Percentiles rank a stretch among this genome's conserved stretches.
Conservation (phyloP, 1,284 basidiomycete species). For the Sporisorium exsertum region DNA sequence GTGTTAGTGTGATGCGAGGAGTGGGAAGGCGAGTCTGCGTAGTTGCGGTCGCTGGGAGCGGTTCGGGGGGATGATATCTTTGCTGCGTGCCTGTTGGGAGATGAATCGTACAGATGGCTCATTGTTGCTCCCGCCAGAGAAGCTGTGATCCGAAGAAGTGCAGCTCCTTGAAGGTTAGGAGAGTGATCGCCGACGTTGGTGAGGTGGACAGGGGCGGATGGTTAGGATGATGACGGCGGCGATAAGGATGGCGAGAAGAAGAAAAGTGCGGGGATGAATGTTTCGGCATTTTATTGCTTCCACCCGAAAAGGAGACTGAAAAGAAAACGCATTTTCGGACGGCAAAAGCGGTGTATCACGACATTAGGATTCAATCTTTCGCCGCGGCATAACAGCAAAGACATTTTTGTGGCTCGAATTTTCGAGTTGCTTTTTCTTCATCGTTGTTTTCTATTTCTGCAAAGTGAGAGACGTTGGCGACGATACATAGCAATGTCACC, state of each 20-base stretch:
- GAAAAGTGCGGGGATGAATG: background rate
- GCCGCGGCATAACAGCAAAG: background rate
- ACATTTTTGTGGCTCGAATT: background rate
- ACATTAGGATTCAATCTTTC: background rate
- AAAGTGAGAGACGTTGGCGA: background rate
- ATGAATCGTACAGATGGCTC: constrained; percentile 16
- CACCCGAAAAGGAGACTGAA: background rate
- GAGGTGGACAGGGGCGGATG: background rate
- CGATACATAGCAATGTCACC: background rate
- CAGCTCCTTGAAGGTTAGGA: background rate
- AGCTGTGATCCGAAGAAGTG: background rate
- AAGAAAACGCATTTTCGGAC: background rate
- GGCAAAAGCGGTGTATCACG: background rate
- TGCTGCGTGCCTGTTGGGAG: background rate
- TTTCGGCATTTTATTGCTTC: background rate
- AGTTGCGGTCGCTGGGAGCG: constrained; percentile 11
- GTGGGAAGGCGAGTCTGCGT: constrained; percentile 11
- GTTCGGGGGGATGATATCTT: constrained; percentile 11
- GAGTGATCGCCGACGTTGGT: background rate
- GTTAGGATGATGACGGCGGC: background rate
- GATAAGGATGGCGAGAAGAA: constrained; percentile 2
- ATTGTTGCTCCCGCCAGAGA: background rate
- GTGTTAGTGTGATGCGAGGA: background rate
- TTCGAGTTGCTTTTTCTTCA: background rate
- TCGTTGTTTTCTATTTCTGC: too few relatives aligned